Percentiles rank a stretch among this genome's conserved stretches.
These are phyloP conservation scores for Solanum lycopersicoides DNA, from an alignment of 257 asterid genomes.

Conservation along the genomic window DNA sequence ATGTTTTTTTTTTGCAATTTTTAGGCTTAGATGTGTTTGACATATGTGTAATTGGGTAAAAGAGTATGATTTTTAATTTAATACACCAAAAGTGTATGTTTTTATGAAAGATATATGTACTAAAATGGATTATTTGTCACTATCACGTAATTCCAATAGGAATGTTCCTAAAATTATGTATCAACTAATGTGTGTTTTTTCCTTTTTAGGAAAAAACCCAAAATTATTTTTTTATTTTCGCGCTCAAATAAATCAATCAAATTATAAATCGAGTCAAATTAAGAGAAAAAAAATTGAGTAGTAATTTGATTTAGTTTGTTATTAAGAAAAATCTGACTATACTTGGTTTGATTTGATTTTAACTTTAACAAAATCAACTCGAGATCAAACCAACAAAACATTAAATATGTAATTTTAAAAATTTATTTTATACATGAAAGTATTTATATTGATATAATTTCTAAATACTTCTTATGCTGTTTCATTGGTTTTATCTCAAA, in stretches of 20 bases:
- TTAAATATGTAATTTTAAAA: no score
- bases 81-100: no score
- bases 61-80: neutral
- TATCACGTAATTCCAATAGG: neutral
- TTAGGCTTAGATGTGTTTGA: neutral
- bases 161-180: neutral
- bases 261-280: neutral
- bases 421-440: neutral
- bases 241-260: neutral
- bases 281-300: no score
- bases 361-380: no score
- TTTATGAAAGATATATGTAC: neutral
- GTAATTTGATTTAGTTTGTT: no score
- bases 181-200: neutral
- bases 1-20: no score
- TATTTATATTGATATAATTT: no score
- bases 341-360: neutral
- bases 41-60: neutral
- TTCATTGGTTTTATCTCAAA: neutral
- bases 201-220: neutral
- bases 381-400: neutral
- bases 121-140: neutral
- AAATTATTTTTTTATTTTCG: neutral
- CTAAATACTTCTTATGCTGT: no score
- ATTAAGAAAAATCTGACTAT: no score